These are phyloP conservation scores for Microdochium bolleyi DNA, from an alignment of 2,329 filamentous ascomycete genomes.

Conservation along the genomic window DNA sequence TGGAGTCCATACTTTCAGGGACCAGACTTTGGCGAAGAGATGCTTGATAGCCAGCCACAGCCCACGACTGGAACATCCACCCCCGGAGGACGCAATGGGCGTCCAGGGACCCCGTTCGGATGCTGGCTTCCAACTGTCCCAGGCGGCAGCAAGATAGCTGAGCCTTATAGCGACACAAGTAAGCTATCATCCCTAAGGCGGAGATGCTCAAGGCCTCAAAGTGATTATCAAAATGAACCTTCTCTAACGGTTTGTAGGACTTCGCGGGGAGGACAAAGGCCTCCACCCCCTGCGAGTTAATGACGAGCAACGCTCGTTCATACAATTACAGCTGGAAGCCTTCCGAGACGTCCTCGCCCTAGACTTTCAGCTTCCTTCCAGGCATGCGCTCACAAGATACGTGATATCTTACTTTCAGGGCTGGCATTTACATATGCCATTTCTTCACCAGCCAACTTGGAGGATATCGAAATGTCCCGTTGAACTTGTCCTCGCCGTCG, in stretches of 20 bases:
- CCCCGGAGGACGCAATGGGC: conserved; percentile 6
- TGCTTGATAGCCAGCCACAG: conserved; percentile 11
- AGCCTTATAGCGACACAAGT: conserved; percentile 11
- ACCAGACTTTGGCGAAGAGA: conserved; percentile 11
- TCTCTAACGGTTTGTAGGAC: conserved; percentile 2
- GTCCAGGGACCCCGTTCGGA: conserved; percentile 25
- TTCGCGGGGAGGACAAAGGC: conserved; percentile 3
- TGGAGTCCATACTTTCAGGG: conserved; percentile 28
- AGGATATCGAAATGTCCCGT: conserved; percentile 18
- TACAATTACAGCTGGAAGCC: conserved; percentile 14
- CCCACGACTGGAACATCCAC: conserved; percentile 7
- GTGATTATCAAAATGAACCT: background rate
- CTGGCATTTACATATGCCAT: conserved; percentile 28
- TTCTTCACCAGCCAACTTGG: conserved; percentile 27
- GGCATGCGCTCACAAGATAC: conserved; percentile 26
- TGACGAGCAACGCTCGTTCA: conserved; percentile 22
- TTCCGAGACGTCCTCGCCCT: conserved; percentile 19
- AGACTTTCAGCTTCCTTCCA: conserved; percentile 22
- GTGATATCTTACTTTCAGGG: conserved; percentile 26
- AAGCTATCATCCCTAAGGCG: conserved; percentile 3
- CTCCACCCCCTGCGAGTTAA: conserved; percentile 12
- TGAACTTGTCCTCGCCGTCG: conserved; percentile 23
- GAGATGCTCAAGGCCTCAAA: background rate
- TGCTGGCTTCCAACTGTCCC: conserved; percentile 28
- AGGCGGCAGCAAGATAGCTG: conserved; percentile 15